Evolutionary conservation across 306 rosid species (phyloP), one percentile per base, ranked within the genome.

Genomic region (Cucurbita maxima): DNA sequence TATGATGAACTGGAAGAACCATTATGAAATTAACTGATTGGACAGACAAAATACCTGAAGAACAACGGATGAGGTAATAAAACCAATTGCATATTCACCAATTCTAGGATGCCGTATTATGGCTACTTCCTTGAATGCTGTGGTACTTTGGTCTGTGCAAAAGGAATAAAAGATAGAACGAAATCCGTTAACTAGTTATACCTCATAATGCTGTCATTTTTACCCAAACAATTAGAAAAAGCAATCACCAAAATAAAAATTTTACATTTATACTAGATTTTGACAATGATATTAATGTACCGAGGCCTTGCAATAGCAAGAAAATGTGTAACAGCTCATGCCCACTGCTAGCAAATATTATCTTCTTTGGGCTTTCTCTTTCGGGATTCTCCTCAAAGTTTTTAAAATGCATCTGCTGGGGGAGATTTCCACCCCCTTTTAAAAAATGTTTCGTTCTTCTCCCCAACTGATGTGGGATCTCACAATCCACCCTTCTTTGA

Each of bases 11-110:
- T n/a, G 47, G 75, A 37, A 36, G 50, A 53, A 71, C 58, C 43
- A 52, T 5, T 36, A n/a, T 71, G 30, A 48, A 54, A 34, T 56
- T 10, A 72, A 7, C 47, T 37, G 64, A 75, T 8, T 12, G 57
- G 34, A 30, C 18, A 30, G 3, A 45, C 14, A 61, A 51, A 55
- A 52, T 79, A 84, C 88, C 88, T 84, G 86, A 76, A 84, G 88
- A 14, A 78, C 60, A 38, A 84, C 82, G 45, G 84, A 82, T 34
- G 88, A 84, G 47, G 88, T 84, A 52, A 84, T 84, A 69, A 84
- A 84, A 72, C 88, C 88, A 22, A 84, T 71, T 16, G 88, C 86
- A 61, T 82, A 84, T 82, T 84, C 88, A 82, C 88, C 88, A 79
- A 79, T 43, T 55, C 84, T 78, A 25, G 86, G 86, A 77, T 84